phyloP scores from a whole-genome alignment of 2,329 filamentous ascomycete genomes.

The Monosporascus ibericus region DNA sequence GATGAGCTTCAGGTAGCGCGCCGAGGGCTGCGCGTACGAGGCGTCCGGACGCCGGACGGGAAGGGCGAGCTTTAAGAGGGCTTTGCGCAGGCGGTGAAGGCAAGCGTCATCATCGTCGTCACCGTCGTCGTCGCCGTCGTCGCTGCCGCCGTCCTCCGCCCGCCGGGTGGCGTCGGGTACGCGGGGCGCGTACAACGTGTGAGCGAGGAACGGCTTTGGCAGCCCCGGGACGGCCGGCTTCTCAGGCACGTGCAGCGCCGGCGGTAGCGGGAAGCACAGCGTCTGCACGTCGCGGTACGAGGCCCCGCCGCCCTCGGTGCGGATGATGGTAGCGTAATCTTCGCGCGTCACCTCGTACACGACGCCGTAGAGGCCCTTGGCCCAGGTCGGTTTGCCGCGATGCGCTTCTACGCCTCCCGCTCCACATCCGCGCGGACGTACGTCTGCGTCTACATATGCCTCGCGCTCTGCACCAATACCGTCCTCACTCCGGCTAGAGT shows the following conservation, averaged over 20 bases:
- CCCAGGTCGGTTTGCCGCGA: conserved; percentile 55
- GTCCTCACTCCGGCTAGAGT: background rate
- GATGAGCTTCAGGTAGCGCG: conserved; percentile 77
- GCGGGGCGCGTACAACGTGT: conserved; percentile 72
- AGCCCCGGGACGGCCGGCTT: conserved; percentile 47
- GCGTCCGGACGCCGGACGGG: conserved; percentile 51
- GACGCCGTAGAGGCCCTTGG: conserved; percentile 80
- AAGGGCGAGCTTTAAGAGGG: conserved; percentile 15
- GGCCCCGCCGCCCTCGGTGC: conserved; percentile 80
- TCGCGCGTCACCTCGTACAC: conserved; percentile 86
- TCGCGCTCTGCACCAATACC: no score
- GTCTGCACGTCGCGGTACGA: conserved; percentile 82
- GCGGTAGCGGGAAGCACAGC: conserved; percentile 65
- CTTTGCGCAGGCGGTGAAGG: conserved; percentile 35
- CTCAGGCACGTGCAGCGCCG: conserved; percentile 55
- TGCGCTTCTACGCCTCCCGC: background rate
- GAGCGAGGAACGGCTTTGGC: conserved; percentile 67
- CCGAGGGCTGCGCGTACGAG: conserved; percentile 22
- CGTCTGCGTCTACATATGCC: no score
- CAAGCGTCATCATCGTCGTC: conserved; percentile 23
- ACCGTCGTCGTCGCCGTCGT: conserved; percentile 11
- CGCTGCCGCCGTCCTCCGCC: conserved; percentile 12
- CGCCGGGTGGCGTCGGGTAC: conserved; percentile 28
- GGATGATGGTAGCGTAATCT: conserved; percentile 82
- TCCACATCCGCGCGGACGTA: background rate